Percentiles rank a stretch among this genome's conserved stretches.
These are phyloP conservation scores for Chytriomyces sp. DNA, from an alignment of 192 early-diverging fungal genomes.

Conservation along the genomic window DNA sequence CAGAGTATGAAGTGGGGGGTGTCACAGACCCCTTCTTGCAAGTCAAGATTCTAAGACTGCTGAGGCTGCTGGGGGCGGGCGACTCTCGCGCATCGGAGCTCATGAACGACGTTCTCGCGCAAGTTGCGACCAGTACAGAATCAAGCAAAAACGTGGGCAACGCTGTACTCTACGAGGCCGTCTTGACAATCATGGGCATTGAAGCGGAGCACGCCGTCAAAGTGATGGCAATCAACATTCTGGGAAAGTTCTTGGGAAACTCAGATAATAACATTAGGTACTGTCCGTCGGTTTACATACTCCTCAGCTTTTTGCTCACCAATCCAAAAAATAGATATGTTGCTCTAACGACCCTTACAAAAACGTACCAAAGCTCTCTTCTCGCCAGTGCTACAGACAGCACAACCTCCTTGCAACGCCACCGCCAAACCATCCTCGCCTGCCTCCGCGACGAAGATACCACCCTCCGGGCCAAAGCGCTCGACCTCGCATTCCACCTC, in stretches of 20 bases:
- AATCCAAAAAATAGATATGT: conserved; percentile 71
- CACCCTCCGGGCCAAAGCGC: conserved; percentile 91
- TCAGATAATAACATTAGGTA: conserved; percentile 96
- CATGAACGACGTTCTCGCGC: conserved; percentile 96
- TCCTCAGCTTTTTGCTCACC: not conserved
- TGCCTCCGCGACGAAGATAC: conserved; percentile 95
- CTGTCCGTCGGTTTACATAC: conserved; percentile 18
- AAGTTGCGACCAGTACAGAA: conserved; percentile 95
- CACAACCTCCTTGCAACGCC: conserved; percentile 92
- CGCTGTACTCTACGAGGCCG: conserved; percentile 96
- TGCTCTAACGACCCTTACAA: conserved; percentile 90
- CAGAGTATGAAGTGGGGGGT: conserved; percentile 94
- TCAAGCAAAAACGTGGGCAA: conserved; percentile 94
- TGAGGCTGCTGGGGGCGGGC: conserved; percentile 80
- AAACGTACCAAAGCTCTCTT: conserved; percentile 61
- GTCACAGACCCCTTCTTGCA: conserved; percentile 97
- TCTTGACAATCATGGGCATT: conserved; percentile 94
- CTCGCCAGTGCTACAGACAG: conserved; percentile 82
- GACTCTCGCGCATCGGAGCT: conserved; percentile 81
- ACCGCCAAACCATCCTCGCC: conserved; percentile 92
- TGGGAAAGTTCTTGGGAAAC: conserved; percentile 93
- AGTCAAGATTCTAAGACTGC: conserved; percentile 85
- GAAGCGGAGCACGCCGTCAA: conserved; percentile 87
- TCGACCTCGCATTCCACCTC: conserved; percentile 94
- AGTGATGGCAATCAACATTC: conserved; percentile 95